phyloP scores from a whole-genome alignment of 2,329 filamentous ascomycete species.

The Aspergillus neotritici region DNA sequence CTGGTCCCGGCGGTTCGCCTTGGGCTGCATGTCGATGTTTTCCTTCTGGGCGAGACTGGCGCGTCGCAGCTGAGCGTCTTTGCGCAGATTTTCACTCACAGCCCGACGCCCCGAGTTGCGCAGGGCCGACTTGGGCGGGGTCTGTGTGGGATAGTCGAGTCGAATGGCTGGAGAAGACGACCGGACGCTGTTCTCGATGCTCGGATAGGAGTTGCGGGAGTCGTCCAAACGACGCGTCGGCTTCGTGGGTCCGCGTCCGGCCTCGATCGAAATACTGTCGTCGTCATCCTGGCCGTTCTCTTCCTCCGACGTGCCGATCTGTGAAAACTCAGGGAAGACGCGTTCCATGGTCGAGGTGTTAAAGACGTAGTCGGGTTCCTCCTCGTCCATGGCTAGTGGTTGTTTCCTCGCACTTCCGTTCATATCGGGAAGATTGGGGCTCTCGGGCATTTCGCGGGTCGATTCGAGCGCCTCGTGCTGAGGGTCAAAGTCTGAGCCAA shows the following conservation, averaged over 20 bases:
- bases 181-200: constrained; percentile 42
- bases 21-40: constrained; percentile 36
- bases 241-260: constrained; percentile 48
- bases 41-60: constrained; percentile 39
- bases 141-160: constrained; percentile 32
- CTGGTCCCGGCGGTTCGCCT: constrained; percentile 29
- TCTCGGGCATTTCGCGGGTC: constrained; percentile 31
- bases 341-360: constrained; percentile 43
- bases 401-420: constrained; percentile 14
- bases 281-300: constrained; percentile 35
- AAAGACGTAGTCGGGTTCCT: constrained; percentile 41
- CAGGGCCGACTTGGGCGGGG: constrained; percentile 31
- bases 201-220: constrained; percentile 48
- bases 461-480: constrained; percentile 40
- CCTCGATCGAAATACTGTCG: constrained; percentile 51
- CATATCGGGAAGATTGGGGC: constrained; percentile 22
- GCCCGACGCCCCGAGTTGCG: constrained; percentile 25
- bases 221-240: constrained; percentile 38
- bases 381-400: constrained; percentile 16
- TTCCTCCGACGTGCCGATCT: constrained; percentile 38
- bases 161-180: constrained; percentile 38
- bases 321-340: constrained; percentile 46
- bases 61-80: constrained; percentile 37
- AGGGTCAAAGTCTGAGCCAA: constrained; percentile 37
- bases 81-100: constrained; percentile 35